A percentile compares a stretch with the other conserved stretches of the same genome.
phyloP scores from a whole-genome alignment of 345 rosid species.

The Salix brachista region DNA sequence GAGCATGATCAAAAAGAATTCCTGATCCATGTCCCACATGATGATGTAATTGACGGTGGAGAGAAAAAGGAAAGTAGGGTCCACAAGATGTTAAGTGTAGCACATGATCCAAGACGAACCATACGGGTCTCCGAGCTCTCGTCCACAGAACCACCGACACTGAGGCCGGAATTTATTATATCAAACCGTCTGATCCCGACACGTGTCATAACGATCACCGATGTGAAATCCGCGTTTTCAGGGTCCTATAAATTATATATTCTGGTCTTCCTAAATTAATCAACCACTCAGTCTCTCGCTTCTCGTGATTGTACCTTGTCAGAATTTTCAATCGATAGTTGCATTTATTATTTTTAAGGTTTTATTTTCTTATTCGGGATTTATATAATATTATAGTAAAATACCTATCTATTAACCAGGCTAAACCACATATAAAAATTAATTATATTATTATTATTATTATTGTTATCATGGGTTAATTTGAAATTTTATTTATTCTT shows the following conservation, averaged over 20 bases:
- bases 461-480: too few species aligned
- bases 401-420: too few species aligned
- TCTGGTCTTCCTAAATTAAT: too few species aligned
- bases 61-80: neutral
- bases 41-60: neutral
- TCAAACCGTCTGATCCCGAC: neutral
- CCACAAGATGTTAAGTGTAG: neutral
- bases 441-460: too few species aligned
- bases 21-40: neutral
- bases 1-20: neutral
- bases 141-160: constrained; percentile 1
- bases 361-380: too few species aligned
- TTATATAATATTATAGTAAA: too few species aligned
- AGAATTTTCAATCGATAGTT: neutral
- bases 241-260: neutral
- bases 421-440: too few species aligned
- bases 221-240: neutral
- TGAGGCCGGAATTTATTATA: too few species aligned
- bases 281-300: neutral
- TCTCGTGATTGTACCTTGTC: neutral
- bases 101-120: neutral
- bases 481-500: too few species aligned
- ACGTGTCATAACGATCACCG: neutral
- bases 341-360: too few species aligned
- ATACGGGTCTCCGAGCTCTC: neutral